Conservation (phyloP, 2,329 filamentous ascomycete genomes). For the Corynespora cassiicola region DNA sequence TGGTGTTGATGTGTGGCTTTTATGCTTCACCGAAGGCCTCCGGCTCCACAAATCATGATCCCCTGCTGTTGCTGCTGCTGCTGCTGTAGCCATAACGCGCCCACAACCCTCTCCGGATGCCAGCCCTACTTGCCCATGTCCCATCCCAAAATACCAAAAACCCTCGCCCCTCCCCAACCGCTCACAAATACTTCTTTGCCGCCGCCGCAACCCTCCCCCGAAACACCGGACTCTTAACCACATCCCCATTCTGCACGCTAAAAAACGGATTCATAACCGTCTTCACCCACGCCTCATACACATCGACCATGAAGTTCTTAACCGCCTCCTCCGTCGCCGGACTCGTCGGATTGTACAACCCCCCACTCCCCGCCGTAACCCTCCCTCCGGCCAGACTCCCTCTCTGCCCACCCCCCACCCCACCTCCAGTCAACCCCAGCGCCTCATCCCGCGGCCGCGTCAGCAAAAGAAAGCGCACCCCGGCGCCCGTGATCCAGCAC, state of each 20-base stretch:
- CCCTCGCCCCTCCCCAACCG: background rate
- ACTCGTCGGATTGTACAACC: constrained; percentile 78
- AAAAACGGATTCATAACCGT: constrained; percentile 98
- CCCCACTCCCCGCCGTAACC: constrained; percentile 52
- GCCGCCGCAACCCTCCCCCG: constrained; percentile 81
- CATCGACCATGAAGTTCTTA: constrained; percentile 90
- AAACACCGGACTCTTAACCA: constrained; percentile 87
- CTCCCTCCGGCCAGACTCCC: constrained; percentile 41
- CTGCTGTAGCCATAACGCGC: too few relatives aligned
- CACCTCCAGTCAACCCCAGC: constrained; percentile 26
- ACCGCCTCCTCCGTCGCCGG: constrained; percentile 95
- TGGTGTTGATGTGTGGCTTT: too few relatives aligned
- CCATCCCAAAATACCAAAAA: constrained; percentile 1
- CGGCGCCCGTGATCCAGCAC: constrained; percentile 90
- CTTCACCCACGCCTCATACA: constrained; percentile 97
- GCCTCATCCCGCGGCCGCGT: constrained; percentile 72
- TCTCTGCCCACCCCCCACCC: constrained; percentile 24
- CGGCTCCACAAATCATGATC: too few relatives aligned
- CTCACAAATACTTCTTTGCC: constrained; percentile 87
- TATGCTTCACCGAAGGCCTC: too few relatives aligned
- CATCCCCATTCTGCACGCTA: constrained; percentile 80
- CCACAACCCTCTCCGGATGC: too few relatives aligned
- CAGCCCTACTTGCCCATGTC: too few relatives aligned
- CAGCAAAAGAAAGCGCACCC: constrained; percentile 91
- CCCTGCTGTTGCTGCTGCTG: too few relatives aligned